Conservation (phyloP, 2,329 filamentous ascomycete genomes). For the Penicillium crustosum region DNA sequence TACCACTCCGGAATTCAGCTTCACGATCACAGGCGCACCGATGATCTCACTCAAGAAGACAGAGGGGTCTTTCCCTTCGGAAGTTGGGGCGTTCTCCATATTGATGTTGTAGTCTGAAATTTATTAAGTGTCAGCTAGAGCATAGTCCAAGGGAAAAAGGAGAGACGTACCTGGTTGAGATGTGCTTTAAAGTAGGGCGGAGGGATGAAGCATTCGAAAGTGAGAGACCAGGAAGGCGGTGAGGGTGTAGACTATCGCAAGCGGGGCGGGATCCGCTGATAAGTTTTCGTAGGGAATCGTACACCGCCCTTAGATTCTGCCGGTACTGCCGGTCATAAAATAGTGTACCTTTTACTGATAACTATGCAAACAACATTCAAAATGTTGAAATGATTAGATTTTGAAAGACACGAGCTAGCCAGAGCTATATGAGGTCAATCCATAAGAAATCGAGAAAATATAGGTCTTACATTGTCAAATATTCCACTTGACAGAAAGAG, state of each 20-base stretch:
- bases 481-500: neutral
- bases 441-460: neutral
- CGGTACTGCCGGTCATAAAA: neutral
- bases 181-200: neutral
- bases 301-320: neutral
- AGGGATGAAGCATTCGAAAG: constrained; percentile 7
- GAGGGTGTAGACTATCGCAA: constrained; percentile 6
- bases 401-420: rapidly evolving
- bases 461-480: neutral
- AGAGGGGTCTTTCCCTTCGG: constrained; percentile 86
- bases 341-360: neutral
- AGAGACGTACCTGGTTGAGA: neutral
- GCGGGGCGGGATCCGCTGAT: constrained; percentile 5
- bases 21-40: constrained; percentile 89
- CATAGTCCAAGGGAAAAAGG: neutral
- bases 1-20: constrained; percentile 96
- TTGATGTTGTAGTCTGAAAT: neutral
- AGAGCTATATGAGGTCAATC: neutral
- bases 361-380: neutral
- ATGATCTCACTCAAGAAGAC: constrained; percentile 93
- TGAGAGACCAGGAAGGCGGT: constrained; percentile 9
- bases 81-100: constrained; percentile 73
- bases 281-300: neutral
- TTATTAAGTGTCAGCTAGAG: neutral
- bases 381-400: neutral